phyloP scores from a whole-genome alignment of 345 rosid genomes.

The Diplotaxis tenuifolia region DNA sequence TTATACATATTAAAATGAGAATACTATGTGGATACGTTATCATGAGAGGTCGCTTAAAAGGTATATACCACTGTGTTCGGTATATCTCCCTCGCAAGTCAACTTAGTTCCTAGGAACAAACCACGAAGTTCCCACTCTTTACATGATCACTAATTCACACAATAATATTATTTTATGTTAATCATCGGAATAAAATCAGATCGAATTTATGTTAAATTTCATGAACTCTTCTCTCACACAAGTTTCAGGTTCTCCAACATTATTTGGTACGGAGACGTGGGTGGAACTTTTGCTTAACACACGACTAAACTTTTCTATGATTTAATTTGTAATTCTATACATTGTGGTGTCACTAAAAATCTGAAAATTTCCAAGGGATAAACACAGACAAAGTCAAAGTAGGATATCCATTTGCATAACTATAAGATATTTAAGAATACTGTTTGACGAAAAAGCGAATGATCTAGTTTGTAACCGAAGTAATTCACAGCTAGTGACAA shows the following conservation, averaged over 20 bases:
- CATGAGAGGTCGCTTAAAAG: background rate
- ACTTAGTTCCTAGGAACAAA: constrained; percentile 25
- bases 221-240: background rate
- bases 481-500: background rate
- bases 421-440: background rate
- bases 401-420: background rate
- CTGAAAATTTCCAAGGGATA: background rate
- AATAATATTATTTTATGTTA: background rate
- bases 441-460: background rate
- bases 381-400: background rate
- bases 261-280: constrained; percentile 12
- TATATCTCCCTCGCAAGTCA: constrained; percentile 35
- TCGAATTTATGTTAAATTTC: constrained; percentile 13
- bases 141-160: background rate
- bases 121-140: background rate
- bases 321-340: background rate
- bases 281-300: constrained; percentile 14
- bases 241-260: constrained; percentile 8
- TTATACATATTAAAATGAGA: constrained; percentile 14
- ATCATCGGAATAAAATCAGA: constrained; percentile 2
- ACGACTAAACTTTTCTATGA: background rate
- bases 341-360: background rate
- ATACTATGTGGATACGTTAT: constrained; percentile 14
- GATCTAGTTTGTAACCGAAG: background rate
- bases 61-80: constrained; percentile 26